Percentiles rank a stretch among this genome's conserved stretches.
Evolutionary conservation across 768 basidiomycete species (phyloP).

Genomic region (Leccinum uliginosum): DNA sequence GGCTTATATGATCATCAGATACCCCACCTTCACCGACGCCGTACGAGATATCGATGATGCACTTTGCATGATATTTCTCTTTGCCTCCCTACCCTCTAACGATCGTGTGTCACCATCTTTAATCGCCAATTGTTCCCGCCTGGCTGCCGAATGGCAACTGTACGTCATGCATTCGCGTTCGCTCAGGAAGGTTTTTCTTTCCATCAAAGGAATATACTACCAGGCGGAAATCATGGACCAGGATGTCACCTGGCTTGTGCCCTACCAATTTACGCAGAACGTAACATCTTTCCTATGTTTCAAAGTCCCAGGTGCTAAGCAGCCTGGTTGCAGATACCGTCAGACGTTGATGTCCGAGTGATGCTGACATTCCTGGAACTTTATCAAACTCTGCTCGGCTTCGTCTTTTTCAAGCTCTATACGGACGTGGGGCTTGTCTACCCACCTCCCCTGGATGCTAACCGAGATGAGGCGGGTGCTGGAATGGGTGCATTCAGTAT

Average conservation of each 20-base stretch:
- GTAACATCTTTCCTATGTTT: conserved; percentile 40
- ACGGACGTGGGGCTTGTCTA: conserved; percentile 90
- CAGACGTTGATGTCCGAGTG: conserved; percentile 95
- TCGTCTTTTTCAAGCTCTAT: conserved; percentile 97
- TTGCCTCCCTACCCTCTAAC: conserved; percentile 87
- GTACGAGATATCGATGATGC: conserved; percentile 96
- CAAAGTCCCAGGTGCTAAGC: conserved; percentile 4
- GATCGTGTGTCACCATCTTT: conserved; percentile 76
- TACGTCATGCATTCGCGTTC: conserved; percentile 87
- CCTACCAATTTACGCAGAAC: conserved; percentile 95
- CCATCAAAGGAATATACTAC: conserved; percentile 97
- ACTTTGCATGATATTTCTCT: conserved; percentile 90
- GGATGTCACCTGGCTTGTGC: conserved; percentile 91
- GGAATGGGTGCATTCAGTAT: conserved; percentile 87
- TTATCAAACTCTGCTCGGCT: conserved; percentile 94
- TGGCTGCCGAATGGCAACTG: conserved; percentile 95
- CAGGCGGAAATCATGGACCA: conserved; percentile 95
- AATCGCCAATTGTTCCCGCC: conserved; percentile 84
- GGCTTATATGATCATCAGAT: conserved; percentile 46
- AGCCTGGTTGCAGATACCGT: conserved; percentile 61
- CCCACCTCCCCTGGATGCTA: conserved; percentile 84
- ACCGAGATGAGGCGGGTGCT: conserved; percentile 80
- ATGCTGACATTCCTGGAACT: conserved; percentile 98
- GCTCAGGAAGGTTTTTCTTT: conserved; percentile 88
- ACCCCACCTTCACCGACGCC: conserved; percentile 95